A percentile compares a stretch with the other conserved stretches of the same genome.
Conservation (phyloP, 345 rosid genomes). For the Ricinus communis region DNA sequence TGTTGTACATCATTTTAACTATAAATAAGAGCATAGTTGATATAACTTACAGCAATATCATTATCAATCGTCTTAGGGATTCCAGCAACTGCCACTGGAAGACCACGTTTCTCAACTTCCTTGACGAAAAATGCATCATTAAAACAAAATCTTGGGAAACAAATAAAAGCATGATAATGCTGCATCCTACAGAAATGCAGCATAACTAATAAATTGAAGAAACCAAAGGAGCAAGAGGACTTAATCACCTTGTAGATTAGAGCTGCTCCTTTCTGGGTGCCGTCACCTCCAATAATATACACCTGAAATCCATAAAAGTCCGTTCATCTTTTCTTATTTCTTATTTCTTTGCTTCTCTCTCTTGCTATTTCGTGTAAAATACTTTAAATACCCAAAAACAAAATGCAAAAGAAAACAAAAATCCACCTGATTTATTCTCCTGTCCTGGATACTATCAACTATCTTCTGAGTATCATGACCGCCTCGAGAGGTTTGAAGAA, state of each 20-base stretch:
- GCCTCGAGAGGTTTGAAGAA: constrained; percentile 84
- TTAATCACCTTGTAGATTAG: constrained; percentile 64
- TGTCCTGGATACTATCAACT: constrained; percentile 90
- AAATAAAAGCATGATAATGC: constrained; percentile 1
- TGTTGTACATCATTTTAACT: not conserved
- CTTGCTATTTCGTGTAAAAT: not conserved
- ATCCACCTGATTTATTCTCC: constrained; percentile 83
- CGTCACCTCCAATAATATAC: constrained; percentile 94
- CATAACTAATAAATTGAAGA: not conserved
- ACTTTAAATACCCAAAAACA: not conserved
- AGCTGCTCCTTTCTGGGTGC: constrained; percentile 87
- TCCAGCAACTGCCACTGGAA: constrained; percentile 82
- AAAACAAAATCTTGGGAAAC: constrained; percentile 1
- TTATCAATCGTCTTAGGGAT: constrained; percentile 92
- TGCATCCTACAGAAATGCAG: not conserved
- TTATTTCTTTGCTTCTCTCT: not conserved
- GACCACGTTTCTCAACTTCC: constrained; percentile 91
- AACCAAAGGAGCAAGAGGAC: not conserved
- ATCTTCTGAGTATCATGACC: constrained; percentile 89
- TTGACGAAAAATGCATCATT: constrained; percentile 28
- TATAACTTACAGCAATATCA: constrained; percentile 72
- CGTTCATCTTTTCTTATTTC: not conserved
- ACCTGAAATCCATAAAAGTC: constrained; percentile 45
- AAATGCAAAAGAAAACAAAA: constrained; percentile 9
- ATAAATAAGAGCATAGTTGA: constrained; percentile 16